Evolutionary conservation across 2,329 filamentous ascomycete genomes (phyloP).

Genomic region (Calonectria hawksworthii): DNA sequence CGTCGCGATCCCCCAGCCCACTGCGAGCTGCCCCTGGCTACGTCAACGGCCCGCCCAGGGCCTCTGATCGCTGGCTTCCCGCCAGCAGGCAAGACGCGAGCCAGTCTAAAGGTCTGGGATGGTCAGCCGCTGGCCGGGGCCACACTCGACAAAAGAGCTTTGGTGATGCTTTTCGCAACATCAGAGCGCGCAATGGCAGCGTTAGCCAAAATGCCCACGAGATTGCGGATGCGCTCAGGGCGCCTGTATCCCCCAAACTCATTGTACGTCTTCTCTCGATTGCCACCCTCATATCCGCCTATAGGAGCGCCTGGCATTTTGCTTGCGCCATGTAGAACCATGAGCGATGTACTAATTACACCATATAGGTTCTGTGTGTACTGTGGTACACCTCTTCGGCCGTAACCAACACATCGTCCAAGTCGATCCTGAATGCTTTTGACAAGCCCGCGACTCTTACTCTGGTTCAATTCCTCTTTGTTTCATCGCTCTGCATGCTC

Average conservation of each 20-base stretch:
- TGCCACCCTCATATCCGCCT: neutral
- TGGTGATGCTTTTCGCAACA: slow-evolving; percentile 87
- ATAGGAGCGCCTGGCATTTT: neutral
- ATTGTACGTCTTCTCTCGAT: slow-evolving; percentile 70
- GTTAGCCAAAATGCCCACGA: slow-evolving; percentile 95
- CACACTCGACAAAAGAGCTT: slow-evolving; percentile 88
- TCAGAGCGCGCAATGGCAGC: slow-evolving; percentile 84
- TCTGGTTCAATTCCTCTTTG: slow-evolving; percentile 92
- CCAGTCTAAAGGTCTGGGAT: slow-evolving; percentile 32
- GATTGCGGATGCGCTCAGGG: slow-evolving; percentile 89
- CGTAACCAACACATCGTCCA: slow-evolving; percentile 96
- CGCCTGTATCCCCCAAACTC: slow-evolving; percentile 88
- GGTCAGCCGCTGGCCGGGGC: slow-evolving; percentile 56
- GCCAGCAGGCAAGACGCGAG: slow-evolving; percentile 43
- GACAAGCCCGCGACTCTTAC: slow-evolving; percentile 93
- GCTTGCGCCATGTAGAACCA: slow-evolving; percentile 20
- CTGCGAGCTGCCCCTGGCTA: slow-evolving; percentile 44
- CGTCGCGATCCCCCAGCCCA: slow-evolving; percentile 46
- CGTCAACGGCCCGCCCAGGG: slow-evolving; percentile 46
- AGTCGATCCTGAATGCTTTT: slow-evolving; percentile 94
- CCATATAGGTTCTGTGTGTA: slow-evolving; percentile 80
- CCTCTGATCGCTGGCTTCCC: slow-evolving; percentile 48
- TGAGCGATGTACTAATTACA: slow-evolving; percentile 46
- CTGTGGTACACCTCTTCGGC: slow-evolving; percentile 97
- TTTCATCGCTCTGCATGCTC: slow-evolving; percentile 87